These are phyloP conservation scores for Hemileia vastatrix DNA, from an alignment of 1,284 basidiomycete species.

Conservation along the genomic window DNA sequence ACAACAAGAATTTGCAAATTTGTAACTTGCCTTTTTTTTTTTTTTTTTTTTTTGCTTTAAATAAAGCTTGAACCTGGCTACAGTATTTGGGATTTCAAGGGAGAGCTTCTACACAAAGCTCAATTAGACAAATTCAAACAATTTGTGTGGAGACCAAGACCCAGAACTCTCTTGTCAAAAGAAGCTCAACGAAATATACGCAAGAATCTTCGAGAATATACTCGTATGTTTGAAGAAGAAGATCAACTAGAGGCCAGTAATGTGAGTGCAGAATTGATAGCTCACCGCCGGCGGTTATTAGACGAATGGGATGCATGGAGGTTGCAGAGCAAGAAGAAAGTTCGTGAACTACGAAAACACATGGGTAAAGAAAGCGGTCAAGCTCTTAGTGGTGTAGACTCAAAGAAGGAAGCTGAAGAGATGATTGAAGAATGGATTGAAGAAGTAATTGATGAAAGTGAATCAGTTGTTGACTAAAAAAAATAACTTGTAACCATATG, in stretches of 20 bases:
- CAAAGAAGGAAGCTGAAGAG: slow-evolving; percentile 38
- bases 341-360: slow-evolving; percentile 31
- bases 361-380: slow-evolving; percentile 29
- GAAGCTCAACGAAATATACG: slow-evolving; percentile 81
- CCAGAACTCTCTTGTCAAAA: slow-evolving; percentile 72
- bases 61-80: slow-evolving; percentile 86
- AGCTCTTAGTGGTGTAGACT: slow-evolving; percentile 33
- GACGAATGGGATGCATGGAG: slow-evolving; percentile 99
- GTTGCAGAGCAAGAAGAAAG: slow-evolving; percentile 30
- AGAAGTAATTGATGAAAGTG: slow-evolving; percentile 44
- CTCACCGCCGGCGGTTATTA: slow-evolving; percentile 78
- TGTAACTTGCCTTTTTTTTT: neutral
- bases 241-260: slow-evolving; percentile 91
- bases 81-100: slow-evolving; percentile 95
- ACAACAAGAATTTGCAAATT: neutral
- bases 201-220: slow-evolving; percentile 84
- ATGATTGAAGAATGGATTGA: slow-evolving; percentile 45
- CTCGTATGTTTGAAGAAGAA: slow-evolving; percentile 87
- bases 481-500: neutral
- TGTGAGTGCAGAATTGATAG: slow-evolving; percentile 84
- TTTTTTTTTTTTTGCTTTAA: neutral
- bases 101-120: slow-evolving; percentile 78
- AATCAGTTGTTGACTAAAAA: slow-evolving; percentile 32
- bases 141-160: slow-evolving; percentile 94
- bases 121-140: slow-evolving; percentile 90